These are phyloP conservation scores for Pseudopyricularia cyperi DNA, from an alignment of 2,329 filamentous ascomycete species.

Conservation along the genomic window DNA sequence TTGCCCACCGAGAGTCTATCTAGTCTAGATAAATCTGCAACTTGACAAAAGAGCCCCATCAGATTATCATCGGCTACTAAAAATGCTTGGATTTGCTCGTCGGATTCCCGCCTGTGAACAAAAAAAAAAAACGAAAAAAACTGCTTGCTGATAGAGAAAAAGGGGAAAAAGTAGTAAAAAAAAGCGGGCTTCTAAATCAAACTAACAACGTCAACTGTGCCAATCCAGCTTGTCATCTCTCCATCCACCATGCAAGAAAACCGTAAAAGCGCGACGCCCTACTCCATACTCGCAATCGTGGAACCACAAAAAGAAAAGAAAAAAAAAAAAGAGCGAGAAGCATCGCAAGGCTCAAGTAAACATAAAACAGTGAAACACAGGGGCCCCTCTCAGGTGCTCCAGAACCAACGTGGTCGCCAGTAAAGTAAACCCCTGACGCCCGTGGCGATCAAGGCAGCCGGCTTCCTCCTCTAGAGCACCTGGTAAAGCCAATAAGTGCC, in stretches of 20 bases:
- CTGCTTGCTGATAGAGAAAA: no score
- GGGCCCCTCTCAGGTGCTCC: not conserved
- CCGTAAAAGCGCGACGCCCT: not conserved
- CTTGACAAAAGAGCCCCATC: no score
- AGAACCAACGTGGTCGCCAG: not conserved
- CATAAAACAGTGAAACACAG: not conserved
- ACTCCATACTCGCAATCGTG: not conserved
- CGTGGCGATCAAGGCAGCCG: not conserved
- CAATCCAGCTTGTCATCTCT: not conserved
- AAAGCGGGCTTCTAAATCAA: no score
- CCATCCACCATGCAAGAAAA: not conserved
- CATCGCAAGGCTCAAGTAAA: not conserved
- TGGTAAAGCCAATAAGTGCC: conserved; percentile 29
- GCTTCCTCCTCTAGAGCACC: not conserved
- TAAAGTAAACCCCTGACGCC: not conserved
- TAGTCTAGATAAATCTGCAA: no score
- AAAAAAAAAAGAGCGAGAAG: not conserved
- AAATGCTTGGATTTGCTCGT: no score
- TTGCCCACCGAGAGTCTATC: no score
- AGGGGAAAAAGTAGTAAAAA: no score
- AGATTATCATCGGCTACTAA: no score
- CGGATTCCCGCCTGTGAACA: no score
- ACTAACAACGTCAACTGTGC: no score
- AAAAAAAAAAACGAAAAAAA: no score
- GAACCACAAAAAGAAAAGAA: not conserved